Percentiles rank a stretch among this genome's conserved stretches.
Evolutionary conservation across 768 basidiomycete genomes (phyloP).

Genomic region (Leucocoprinus birnbaumii): DNA sequence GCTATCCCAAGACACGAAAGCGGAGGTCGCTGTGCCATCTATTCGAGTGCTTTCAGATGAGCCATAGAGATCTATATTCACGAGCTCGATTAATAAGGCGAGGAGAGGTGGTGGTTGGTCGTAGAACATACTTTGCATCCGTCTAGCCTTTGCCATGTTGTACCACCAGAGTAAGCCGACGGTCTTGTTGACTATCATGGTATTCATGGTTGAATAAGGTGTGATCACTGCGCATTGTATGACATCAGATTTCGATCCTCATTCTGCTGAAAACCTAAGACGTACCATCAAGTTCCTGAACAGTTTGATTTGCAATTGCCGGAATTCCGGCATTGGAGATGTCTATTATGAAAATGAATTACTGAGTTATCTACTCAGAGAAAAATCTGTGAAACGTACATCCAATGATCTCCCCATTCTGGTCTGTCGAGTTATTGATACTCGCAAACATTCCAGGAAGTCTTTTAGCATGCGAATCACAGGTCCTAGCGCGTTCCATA

Average conservation of each 20-base stretch:
- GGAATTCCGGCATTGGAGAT: constrained; percentile 23
- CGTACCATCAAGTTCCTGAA: constrained; percentile 22
- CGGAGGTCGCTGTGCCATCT: constrained; percentile 20
- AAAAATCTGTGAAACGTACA: constrained; percentile 13
- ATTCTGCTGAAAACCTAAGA: not conserved
- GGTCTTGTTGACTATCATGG: constrained; percentile 19
- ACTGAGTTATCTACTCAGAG: no score
- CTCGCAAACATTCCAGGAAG: constrained; percentile 23
- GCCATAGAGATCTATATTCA: constrained; percentile 17
- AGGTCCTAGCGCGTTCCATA: constrained; percentile 21
- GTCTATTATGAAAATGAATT: constrained; percentile 5
- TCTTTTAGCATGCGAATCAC: constrained; percentile 17
- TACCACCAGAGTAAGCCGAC: constrained; percentile 22
- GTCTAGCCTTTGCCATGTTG: constrained; percentile 19
- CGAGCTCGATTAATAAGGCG: not conserved
- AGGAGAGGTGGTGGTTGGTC: not conserved
- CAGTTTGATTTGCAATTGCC: constrained; percentile 19
- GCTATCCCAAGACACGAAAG: constrained; percentile 24
- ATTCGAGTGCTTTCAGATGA: constrained; percentile 21
- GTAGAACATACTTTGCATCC: constrained; percentile 22
- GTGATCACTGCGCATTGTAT: constrained; percentile 16
- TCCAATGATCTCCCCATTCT: constrained; percentile 21
- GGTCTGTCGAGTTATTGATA: constrained; percentile 22
- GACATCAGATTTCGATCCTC: not conserved
- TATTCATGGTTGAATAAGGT: constrained; percentile 22